These are phyloP conservation scores for Ophiostoma sp. DNA, from an alignment of 2,329 filamentous ascomycete species.

Conservation along the genomic window DNA sequence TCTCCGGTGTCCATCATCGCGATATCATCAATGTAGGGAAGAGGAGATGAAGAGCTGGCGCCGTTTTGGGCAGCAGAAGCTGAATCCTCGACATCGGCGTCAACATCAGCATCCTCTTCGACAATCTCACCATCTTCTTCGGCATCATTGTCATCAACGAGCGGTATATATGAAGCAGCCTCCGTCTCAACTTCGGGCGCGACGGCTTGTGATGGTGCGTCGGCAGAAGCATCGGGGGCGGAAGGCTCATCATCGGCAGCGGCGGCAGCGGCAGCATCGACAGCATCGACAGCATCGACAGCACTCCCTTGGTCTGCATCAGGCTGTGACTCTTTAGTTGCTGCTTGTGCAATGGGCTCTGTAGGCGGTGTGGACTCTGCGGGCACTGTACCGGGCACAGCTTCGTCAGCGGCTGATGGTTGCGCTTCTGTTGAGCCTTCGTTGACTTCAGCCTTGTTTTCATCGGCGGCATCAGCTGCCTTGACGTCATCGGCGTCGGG, in stretches of 20 bases:
- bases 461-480: not conserved
- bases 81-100: not conserved
- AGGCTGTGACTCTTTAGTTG: not conserved
- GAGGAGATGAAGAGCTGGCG: not conserved
- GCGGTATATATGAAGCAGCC: not conserved
- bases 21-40: constrained; percentile 25
- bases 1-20: constrained; percentile 25
- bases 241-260: not conserved
- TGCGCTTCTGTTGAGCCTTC: not conserved
- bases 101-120: not conserved
- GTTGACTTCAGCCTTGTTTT: constrained; percentile 18
- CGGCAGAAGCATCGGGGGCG: not conserved
- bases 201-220: not conserved
- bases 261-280: too few species aligned
- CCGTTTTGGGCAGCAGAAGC: not conserved
- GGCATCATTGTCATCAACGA: not conserved
- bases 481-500: not conserved
- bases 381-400: not conserved
- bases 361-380: not conserved
- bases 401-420: constrained; percentile 18
- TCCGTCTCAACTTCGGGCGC: not conserved
- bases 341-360: not conserved
- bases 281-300: too few species aligned
- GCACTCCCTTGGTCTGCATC: not conserved
- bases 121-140: not conserved